phyloP scores from a whole-genome alignment of 768 basidiomycete genomes.

The Hemileccinum impolitum region DNA sequence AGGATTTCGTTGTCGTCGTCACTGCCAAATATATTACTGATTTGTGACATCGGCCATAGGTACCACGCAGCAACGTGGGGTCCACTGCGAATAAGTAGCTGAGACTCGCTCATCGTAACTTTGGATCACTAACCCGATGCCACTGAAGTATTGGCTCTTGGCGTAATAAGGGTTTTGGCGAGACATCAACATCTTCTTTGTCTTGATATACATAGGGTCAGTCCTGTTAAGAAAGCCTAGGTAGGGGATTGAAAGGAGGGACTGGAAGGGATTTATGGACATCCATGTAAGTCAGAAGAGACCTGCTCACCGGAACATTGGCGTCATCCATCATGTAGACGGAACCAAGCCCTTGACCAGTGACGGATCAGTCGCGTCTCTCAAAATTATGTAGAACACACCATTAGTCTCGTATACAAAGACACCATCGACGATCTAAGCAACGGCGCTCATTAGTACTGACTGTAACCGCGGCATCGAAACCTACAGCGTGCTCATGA shows the following conservation, averaged over 20 bases:
- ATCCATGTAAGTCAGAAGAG: not conserved
- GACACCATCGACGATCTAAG: conserved; percentile 58
- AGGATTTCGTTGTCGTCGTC: conserved; percentile 70
- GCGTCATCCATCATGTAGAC: conserved; percentile 84
- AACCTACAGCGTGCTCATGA: conserved; percentile 55
- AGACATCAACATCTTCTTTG: conserved; percentile 60
- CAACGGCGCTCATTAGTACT: not conserved
- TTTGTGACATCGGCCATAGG: conserved; percentile 84
- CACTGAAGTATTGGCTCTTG: conserved; percentile 59
- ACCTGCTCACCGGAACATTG: conserved; percentile 65
- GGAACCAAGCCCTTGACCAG: conserved; percentile 53
- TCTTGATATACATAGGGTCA: conserved; percentile 60
- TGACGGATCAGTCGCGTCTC: not conserved
- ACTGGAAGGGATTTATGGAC: conserved; percentile 37
- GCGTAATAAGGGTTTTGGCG: conserved; percentile 67
- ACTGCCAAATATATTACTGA: conserved; percentile 70
- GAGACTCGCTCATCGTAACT: not conserved
- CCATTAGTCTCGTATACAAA: conserved; percentile 81
- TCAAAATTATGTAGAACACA: conserved; percentile 18
- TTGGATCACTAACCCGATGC: conserved; percentile 54
- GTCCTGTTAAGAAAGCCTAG: conserved; percentile 67
- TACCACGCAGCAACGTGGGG: conserved; percentile 72
- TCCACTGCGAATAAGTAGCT: conserved; percentile 42
- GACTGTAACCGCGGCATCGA: not conserved
- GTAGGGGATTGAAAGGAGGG: conserved; percentile 75